Base-by-base conservation (phyloP, 2,329 filamentous ascomycete species). In the Ophiostoma populinum region DNA sequence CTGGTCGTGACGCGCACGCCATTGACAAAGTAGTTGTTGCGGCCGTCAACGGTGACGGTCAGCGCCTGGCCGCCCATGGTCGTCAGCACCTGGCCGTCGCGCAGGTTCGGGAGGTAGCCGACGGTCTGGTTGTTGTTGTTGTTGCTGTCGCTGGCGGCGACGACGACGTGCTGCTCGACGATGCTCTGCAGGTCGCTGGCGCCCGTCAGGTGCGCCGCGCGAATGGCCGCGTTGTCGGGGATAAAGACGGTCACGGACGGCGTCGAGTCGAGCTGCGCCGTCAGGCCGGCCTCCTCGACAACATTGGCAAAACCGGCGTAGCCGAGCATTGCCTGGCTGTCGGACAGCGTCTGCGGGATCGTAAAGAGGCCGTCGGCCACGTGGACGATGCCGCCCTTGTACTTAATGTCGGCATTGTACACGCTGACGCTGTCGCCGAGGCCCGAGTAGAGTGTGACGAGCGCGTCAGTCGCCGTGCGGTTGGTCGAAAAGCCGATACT, bases 1-100 rank as follows among this genome's bases (percentile, higher is more conserved):
- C 34, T 22, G 2, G 29, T 36, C 4, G 39, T 41, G 34, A 41
- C 37, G 20, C 34, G 36, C 10, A 41, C 36, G 31, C 34, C 34
- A 36, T 41, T 41, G 31, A 41, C 36, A 15, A 36, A 41, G 36
- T 41, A 41, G 36, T 41, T 41, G 27, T 34, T 30, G 36, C 36
- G 36, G 34, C 19, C 22, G 34, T 41, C 39, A n/a, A 38, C 29
- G 12, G 39, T 36, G 13, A 41, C 34, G 15, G 36, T 35, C 5
- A 41, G 36, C 39, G 38, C 17, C 25, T 33, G 29, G 36, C 39
- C 39, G 24, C 36, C 39, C 31, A 26, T 36, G 7, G 39, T 41
- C 11, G 24, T 41, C 18, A 41, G 28, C 11, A 38, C 39, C 32
- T 41, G 39, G 36, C 39, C 39, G 15, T 41, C 31, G 8, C 11